phyloP scores from a whole-genome alignment of 2,329 filamentous ascomycete species.

The Colletotrichum zoysiae region DNA sequence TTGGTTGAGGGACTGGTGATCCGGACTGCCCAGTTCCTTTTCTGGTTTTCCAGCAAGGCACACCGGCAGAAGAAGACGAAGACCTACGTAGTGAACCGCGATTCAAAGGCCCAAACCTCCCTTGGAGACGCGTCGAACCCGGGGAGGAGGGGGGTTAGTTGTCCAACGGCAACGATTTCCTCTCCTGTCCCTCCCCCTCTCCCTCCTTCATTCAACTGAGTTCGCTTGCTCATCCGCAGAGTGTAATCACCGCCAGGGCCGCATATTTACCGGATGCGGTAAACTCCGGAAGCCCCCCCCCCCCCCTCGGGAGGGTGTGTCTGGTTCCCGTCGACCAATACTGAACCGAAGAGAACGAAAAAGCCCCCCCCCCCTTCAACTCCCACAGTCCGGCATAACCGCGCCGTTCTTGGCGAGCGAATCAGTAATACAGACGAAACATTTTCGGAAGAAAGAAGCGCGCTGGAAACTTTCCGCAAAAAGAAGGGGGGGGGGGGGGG shows the following conservation, averaged over 20 bases:
- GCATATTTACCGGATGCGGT: not conserved
- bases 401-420: not conserved
- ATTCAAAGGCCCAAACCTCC: no score
- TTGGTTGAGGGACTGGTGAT: no score
- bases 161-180: not conserved
- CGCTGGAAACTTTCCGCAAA: no score
- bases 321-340: not conserved
- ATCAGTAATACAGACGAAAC: not conserved
- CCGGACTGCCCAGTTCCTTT: not conserved
- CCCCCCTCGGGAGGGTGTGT: no score
- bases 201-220: not conserved
- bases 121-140: no score
- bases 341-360: not conserved
- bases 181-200: no score
- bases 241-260: not conserved
- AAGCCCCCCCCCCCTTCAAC: not conserved
- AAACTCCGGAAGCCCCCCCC: not conserved
- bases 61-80: no score
- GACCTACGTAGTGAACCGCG: no score
- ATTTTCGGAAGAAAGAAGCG: no score
- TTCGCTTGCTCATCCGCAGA: not conserved
- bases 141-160: no score
- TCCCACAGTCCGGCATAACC: constrained; percentile 21
- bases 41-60: not conserved
- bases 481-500: no score